Base-by-base conservation (phyloP, 768 basidiomycete species). In the Collybia sp. region DNA sequence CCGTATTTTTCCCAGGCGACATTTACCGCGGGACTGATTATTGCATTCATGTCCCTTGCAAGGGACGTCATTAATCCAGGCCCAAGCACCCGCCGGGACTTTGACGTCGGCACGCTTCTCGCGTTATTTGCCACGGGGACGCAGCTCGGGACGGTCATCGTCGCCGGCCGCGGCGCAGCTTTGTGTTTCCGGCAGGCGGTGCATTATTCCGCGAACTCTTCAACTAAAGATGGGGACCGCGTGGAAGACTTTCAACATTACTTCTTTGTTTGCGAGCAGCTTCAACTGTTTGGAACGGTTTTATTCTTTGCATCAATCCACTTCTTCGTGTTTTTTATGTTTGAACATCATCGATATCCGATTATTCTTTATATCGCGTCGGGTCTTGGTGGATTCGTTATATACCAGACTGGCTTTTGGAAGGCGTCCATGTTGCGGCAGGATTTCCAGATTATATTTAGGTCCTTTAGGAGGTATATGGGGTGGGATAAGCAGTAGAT, bases 171-270 rank as follows among this genome's bases (percentile, higher is more conserved):
- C 12, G 53, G 47, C 31, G 30, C 42, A 17, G 45, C 50, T 5
- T 33, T 52, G 8, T 48, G 58, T 34, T 52, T 61, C 2, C 58
- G 55, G 20, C 53, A 56, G 40, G 15, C 53, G 12, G 43, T 44
- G 9, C 33, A 49, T 15, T 52, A 38, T 16, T 6, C 15, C 18
- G 17, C 25, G 10, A 30, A 37, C 8, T 13, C 16, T 8, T 12
- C 30, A 10, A 6, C 13, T 4, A 6, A 20, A 17, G 35, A 18
- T 18, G 16, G 25, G 40, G 30, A 42, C 25, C 3, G 25, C 25
- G 25, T 25, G 16, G 13, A 40, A 12, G 35, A 49, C 16, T 51
- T 51, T 17, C 44, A 43, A 12, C 45, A 46, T 12, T 51, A 54
- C 36, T 35, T 51, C n/a, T 33, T 38, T 11, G 49, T 51, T 33